Conservation (phyloP, 768 basidiomycete genomes). For the Ephemerocybe angulata region DNA sequence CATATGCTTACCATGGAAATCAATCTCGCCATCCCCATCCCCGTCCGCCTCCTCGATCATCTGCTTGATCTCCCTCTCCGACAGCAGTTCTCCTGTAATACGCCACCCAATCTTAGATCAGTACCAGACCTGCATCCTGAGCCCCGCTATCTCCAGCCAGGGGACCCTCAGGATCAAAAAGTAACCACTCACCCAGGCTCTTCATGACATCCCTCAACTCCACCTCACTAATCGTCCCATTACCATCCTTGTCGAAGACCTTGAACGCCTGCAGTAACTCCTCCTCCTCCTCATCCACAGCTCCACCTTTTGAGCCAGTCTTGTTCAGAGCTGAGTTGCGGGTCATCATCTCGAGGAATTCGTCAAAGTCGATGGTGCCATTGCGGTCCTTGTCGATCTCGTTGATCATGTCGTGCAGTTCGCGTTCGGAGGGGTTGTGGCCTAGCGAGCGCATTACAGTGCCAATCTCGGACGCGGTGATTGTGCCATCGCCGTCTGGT, state of each 20-base stretch:
- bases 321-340: conserved; percentile 4
- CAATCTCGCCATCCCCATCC: conserved; percentile 84
- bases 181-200: conserved; percentile 66
- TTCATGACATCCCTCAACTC: conserved; percentile 93
- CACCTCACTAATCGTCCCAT: conserved; percentile 81
- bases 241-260: conserved; percentile 95
- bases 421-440: conserved; percentile 40
- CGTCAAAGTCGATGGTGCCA: conserved; percentile 44
- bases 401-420: conserved; percentile 43
- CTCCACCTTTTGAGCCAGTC: background rate
- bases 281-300: conserved; percentile 52
- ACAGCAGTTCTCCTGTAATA: conserved; percentile 56
- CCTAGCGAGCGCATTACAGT: conserved; percentile 46
- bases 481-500: conserved; percentile 46
- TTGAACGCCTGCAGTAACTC: conserved; percentile 97
- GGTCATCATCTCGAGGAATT: conserved; percentile 44
- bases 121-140: too few species aligned
- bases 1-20: conserved; percentile 56
- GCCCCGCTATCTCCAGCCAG: too few species aligned
- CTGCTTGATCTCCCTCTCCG: conserved; percentile 74
- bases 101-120: background rate
- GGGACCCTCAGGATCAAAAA: background rate
- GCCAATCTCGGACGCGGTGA: conserved; percentile 43
- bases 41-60: conserved; percentile 91
- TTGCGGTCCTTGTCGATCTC: conserved; percentile 41